Conservation (phyloP, 768 basidiomycete species). For the Paxillus rubicundulus region DNA sequence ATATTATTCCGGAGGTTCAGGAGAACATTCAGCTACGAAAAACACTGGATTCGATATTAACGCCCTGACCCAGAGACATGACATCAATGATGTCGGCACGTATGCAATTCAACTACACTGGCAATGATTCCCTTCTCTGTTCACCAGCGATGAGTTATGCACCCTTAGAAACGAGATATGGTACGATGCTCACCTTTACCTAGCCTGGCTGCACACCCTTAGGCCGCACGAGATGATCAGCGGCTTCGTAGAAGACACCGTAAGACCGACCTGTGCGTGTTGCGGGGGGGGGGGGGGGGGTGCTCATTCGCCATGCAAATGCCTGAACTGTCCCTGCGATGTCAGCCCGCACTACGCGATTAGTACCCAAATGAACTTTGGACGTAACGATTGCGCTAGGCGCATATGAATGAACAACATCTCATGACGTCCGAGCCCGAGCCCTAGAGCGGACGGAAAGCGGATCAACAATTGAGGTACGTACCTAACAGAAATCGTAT, state of each 20-base stretch:
- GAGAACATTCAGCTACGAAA: slow-evolving; percentile 1
- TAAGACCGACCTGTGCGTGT: too few species aligned
- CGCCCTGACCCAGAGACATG: slow-evolving; percentile 13
- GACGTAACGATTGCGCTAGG: slow-evolving; percentile 27
- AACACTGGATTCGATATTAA: slow-evolving; percentile 1
- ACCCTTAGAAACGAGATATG: slow-evolving; percentile 31
- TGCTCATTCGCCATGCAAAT: background rate
- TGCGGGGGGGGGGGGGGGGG: too few species aligned
- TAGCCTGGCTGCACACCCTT: slow-evolving; percentile 3
- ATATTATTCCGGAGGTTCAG: slow-evolving; percentile 6
- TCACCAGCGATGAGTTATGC: slow-evolving; percentile 29
- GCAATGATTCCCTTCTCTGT: background rate
- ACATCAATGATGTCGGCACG: background rate
- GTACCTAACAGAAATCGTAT: background rate
- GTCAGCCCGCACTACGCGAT: background rate
- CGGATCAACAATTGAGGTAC: slow-evolving; percentile 3
- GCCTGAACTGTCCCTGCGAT: background rate
- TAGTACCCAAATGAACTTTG: background rate
- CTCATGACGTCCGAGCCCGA: slow-evolving; percentile 25
- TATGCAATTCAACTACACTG: background rate
- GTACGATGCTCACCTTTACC: slow-evolving; percentile 26
- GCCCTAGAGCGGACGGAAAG: slow-evolving; percentile 14
- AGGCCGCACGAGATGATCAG: background rate
- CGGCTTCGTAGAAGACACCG: background rate
- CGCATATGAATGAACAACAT: slow-evolving; percentile 31